Conservation (phyloP, 176 grass and related monocot species). For the Eremochloa ophiuroides region DNA sequence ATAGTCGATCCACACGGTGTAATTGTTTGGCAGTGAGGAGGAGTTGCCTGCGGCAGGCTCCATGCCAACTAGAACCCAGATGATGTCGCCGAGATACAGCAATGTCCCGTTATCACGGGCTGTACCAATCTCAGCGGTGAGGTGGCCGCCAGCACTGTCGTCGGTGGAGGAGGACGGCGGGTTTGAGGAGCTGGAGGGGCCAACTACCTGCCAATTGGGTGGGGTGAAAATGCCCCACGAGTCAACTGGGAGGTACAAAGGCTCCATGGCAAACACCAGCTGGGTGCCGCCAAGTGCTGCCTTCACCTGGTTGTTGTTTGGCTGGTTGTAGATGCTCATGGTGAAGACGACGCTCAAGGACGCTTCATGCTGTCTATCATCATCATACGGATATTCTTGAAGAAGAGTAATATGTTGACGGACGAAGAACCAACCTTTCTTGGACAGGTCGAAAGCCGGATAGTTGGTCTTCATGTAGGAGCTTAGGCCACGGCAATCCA, state of each 20-base stretch:
- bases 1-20: neutral
- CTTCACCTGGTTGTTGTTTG: neutral
- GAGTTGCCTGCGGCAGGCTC: neutral
- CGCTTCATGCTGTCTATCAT: neutral
- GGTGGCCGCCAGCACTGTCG: neutral
- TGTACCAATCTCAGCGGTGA: neutral
- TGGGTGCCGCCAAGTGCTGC: neutral
- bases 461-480: neutral
- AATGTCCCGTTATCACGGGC: neutral
- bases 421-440: neutral
- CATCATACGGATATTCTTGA: too few relatives aligned
- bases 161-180: neutral
- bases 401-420: neutral
- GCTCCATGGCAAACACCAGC: neutral
- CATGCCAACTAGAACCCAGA: neutral
- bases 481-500: neutral
- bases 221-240: neutral
- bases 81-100: neutral
- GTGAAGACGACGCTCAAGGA: neutral
- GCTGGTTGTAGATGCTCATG: neutral
- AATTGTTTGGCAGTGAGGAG: neutral
- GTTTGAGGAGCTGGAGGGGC: neutral
- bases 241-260: fast-evolving
- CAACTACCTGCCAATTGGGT: neutral
- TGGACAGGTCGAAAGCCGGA: neutral